Percentiles rank a stretch among this genome's conserved stretches.
Conservation (phyloP, 257 asterid genomes). For the Przewalskia tangutica region DNA sequence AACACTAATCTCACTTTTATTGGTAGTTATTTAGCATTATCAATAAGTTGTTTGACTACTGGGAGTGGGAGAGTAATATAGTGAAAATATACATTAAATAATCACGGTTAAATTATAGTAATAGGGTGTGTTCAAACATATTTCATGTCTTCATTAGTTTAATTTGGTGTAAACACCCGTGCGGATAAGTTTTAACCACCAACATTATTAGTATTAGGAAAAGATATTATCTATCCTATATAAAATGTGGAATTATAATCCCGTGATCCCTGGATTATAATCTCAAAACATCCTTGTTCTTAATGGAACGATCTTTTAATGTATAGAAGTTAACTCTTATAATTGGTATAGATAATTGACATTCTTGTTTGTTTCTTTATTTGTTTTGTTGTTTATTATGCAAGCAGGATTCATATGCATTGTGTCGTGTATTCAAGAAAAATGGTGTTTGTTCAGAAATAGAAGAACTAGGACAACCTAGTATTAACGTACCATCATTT, state of each 20-base stretch:
- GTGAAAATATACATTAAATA: too few species aligned
- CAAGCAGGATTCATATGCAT: conserved; percentile 78
- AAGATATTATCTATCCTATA: neutral
- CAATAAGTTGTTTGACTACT: neutral
- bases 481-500: conserved; percentile 33
- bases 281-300: neutral
- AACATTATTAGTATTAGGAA: neutral
- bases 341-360: neutral
- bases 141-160: neutral
- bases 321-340: neutral
- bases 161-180: neutral
- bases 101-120: neutral
- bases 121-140: neutral
- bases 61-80: too few species aligned
- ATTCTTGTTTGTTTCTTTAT: neutral
- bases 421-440: conserved; percentile 94
- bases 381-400: neutral
- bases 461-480: conserved; percentile 75
- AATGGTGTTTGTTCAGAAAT: conserved; percentile 69
- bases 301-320: neutral
- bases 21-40: neutral
- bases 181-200: too few species aligned
- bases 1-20: neutral
- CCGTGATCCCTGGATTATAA: neutral
- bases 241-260: neutral